Evolutionary conservation across 2,329 filamentous ascomycete species (phyloP), one percentile per base, ranked within the genome.

Genomic region (Colletotrichum tamarilloi): DNA sequence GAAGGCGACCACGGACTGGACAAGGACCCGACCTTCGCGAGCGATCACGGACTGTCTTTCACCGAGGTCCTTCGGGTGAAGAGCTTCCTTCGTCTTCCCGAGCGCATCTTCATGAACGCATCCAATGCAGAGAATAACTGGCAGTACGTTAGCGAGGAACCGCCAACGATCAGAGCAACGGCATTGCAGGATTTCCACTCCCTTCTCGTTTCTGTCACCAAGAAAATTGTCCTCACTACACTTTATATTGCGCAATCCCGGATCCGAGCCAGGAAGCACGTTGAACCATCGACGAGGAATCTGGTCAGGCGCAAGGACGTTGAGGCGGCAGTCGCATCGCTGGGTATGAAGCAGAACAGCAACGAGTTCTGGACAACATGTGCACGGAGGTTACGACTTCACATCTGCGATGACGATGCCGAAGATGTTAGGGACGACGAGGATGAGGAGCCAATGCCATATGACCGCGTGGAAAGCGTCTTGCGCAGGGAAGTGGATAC

Each of bases 131-230:
- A 91, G 67, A 87, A 90, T 68, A 95, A 94, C 79, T 97, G 94
- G 94, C 85, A 84, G 42, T 86, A 85, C 52, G 77, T 93, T 8
- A 87, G 88, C 24, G 86, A 88, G n/a, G 87, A 89, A 68, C 85
- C 85, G 3, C 95, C 95, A 0, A 90, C 92, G 0, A 89, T 98
- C 26, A 91, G 93, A 76, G 89, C 91, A 7, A 95, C 94, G 1
- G 91, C 93, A 0, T 87, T 97, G n/a, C 87, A 90, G 5, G 94
- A 97, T 76, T 92, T 98, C 57, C 88, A 95, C 77, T 89, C 89
- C 9, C 81, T 98, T 2, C 85, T 89, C 0, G 80, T 93, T 1
- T 93, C 89, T 66, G 76, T 97, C 16, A 95, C 93, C 0, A 90
- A 89, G 72, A 88, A 93, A 14, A 82, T 98, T 1, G 85, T 97